Evolutionary conservation across 176 grass and related monocot species (phyloP), one percentile per base, ranked within the genome.

Genomic region (Avena atlantica): DNA sequence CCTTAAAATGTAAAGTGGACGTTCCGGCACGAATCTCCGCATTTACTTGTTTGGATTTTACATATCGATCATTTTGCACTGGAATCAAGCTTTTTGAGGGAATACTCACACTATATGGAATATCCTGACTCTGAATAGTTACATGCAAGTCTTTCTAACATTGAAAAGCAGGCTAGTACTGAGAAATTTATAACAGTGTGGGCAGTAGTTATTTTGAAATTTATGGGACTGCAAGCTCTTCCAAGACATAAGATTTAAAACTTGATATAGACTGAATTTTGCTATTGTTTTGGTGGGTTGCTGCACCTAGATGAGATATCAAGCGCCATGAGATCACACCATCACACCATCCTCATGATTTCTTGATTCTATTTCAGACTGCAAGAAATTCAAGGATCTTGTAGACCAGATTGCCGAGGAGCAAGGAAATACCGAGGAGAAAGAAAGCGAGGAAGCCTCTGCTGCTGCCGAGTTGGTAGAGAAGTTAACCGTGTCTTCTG

Each of bases 311-410:
- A 55, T 44, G 23, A 40, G 36, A 74, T 74, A 73, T 42, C 19
- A 70, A 40, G 71, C 16, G 6, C 4, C 21, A 9, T 14, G 5
- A 0, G 4, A 64, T 71, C 42, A 42, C 59, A 34, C 40, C 27
- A 5, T 72, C n/a, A 58, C 40, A 23, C 13, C n/a, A 42, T 78
- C 20, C 55, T 62, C 44, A 8, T 66, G 4, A 25, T 50, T 78
- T 23, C 0, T 36, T 1, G 9, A 56, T 83, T 82, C 12, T 80
- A 12, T 84, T 67, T 76, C 83, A 95, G 93, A 92, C 36, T 95
- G 93, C 50, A 95, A 92, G 50, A 92, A 91, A n/a, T 95, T 95
- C 34, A 95, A 61, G 78, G 93, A 91, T 10, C 87, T 27, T 12
- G 77, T 95, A 3, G 93, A 92, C 40, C 86, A 92, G 72, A 91